Base-by-base conservation (phyloP, 352 stramenopile genomes). In the Nothophytophthora sp. region DNA sequence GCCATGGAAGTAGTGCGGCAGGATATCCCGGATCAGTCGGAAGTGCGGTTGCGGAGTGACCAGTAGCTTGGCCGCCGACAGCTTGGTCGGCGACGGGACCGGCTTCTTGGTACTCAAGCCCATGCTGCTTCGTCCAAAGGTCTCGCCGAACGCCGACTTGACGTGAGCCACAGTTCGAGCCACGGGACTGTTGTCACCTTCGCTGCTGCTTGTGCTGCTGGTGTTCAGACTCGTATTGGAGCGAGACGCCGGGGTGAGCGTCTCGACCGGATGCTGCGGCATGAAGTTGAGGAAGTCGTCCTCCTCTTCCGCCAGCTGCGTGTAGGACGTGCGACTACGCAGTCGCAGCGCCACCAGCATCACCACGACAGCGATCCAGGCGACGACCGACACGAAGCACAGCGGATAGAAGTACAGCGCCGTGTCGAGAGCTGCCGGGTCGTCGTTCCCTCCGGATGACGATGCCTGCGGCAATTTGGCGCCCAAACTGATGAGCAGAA, bases 371-470 rank as follows among this genome's bases (percentile, higher is more conserved):
- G 76, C 70, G 58, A 89, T 60, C 79, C 73, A 92, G 30, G 81
- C 70, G 8, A 89, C 23, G 15, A 92, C 70, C 7, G 81, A 90
- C 22, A 89, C 75, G 28, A 89, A 87, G 49, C 76, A 81, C 15
- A 92, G 74, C 24, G 81, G 81, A 46, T 90, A 92, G 50, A 90
- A 84, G 61, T 84, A 88, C 16, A 92, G 63, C 30, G 71, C 71
- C 13, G 72, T 67, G 46, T 88, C 74, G 23, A 63, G 61, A 13
- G 56, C 51, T 5, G 58, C 51, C 15, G 53, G 58, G 22, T 82
- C 70, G 4, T 73, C 59, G 19, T 55, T 58, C 4, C 12, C 20
- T 47, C 36, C 36, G 25, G 36, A 22, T 22, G 16, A 8, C 16
- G 42, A 23, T 0, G 28, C 53, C 27, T 61, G 62, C n/a, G 77